Conservation (phyloP, 352 stramenopile genomes). For the Paralagenidium karlingii region DNA sequence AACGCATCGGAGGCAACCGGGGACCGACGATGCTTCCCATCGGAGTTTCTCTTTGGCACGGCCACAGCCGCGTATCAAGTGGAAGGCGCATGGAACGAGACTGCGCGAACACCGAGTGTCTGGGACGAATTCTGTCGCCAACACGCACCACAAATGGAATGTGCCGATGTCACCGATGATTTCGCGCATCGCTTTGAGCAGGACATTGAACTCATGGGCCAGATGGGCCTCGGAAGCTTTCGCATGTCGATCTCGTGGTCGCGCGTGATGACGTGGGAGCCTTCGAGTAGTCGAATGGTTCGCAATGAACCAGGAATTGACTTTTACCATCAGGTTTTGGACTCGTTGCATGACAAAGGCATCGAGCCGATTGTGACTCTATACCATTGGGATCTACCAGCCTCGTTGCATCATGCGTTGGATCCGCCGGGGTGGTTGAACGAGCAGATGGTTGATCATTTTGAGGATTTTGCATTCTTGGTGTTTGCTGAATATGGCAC, state of each 20-base stretch:
- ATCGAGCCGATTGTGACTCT: slow-evolving; percentile 80
- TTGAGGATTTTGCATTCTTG: slow-evolving; percentile 67
- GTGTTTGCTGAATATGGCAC: slow-evolving; percentile 82
- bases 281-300: slow-evolving; percentile 7
- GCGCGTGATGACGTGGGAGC: slow-evolving; percentile 71
- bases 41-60: slow-evolving; percentile 38
- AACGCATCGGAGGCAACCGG: slow-evolving; percentile 1
- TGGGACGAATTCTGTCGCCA: slow-evolving; percentile 89
- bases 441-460: slow-evolving; percentile 16
- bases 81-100: slow-evolving; percentile 73
- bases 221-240: slow-evolving; percentile 69
- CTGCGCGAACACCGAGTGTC: slow-evolving; percentile 69
- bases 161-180: slow-evolving; percentile 89
- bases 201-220: slow-evolving; percentile 85
- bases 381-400: slow-evolving; percentile 87
- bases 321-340: slow-evolving; percentile 77
- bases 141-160: slow-evolving; percentile 53
- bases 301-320: slow-evolving; percentile 57
- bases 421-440: slow-evolving; percentile 35
- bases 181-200: slow-evolving; percentile 85
- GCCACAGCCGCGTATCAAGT: slow-evolving; percentile 76
- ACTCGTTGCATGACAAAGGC: slow-evolving; percentile 33
- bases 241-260: slow-evolving; percentile 85
- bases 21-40: slow-evolving; percentile 11
- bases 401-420: slow-evolving; percentile 44